Evolutionary conservation across 805 yeast genomes (phyloP), one percentile per base, ranked within the genome.

Genomic region (Diddensiella santjacobensis): DNA sequence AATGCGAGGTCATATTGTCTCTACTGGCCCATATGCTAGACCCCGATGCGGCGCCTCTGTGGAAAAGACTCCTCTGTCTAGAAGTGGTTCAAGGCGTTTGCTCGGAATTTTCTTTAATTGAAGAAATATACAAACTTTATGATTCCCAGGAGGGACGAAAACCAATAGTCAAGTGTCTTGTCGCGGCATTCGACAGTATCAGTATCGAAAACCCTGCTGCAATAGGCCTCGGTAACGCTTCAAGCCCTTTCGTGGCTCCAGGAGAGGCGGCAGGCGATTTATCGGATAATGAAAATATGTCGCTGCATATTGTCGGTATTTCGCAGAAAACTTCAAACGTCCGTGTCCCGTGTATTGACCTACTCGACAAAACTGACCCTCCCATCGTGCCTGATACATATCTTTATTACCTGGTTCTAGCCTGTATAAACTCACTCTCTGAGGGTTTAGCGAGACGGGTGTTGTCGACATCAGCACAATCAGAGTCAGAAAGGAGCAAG

Each of bases 1-100:
- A 91, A 64, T 74, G 86, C 22, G 96, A 89, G 59, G 89, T 88
- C 4, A 79, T 90, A 1, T 66, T 91, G 13, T 81, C 95, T 0
- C 70, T 85, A 22, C 65, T 89, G 29, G 86, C 85, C 15, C 95
- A 86, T 60, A 74, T 78, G n/a, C 60, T 87, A n/a, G 72, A 83
- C 1, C 70, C 72, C 29, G 81, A 79, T 3, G 73, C 81, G 0
- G 73, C 74, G 0, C 80, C 83, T 2, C 49, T 59, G 4, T 91
- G 97, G 97, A 87, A 85, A 54, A 79, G 81, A 51, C 74, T 81
- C 1, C 63, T 89, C 11, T 78, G 89, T 0, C 65, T 88, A 40
- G 99, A 91, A 63, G 75, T 87, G 8, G 85, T 79, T 59, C 77
- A 74, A 43, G 76, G 76, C 0, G 62, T 88, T 0, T 75, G 82